Conservation (phyloP, 345 rosid species). For the Tarenaya hassleriana region DNA sequence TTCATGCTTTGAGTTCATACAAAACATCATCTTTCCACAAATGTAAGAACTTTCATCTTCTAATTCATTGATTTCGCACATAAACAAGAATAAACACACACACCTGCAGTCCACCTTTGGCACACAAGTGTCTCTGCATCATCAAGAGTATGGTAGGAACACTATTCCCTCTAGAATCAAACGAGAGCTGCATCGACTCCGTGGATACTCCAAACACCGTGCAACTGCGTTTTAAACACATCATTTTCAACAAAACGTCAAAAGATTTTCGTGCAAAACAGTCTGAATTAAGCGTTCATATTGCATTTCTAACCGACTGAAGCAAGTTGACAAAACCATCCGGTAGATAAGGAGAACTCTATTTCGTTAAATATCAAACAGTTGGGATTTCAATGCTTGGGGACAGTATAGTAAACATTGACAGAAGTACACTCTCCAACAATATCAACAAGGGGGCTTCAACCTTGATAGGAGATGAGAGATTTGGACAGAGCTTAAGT, state of each 20-base stretch:
- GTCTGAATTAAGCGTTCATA: too few relatives aligned
- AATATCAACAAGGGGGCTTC: not conserved
- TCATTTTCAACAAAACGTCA: too few relatives aligned
- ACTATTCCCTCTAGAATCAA: constrained; percentile 78
- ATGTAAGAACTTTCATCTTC: too few relatives aligned
- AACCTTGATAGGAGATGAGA: not conserved
- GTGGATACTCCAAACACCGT: constrained; percentile 95
- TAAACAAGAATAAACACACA: not conserved
- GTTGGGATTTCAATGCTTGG: not conserved
- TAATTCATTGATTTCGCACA: not conserved
- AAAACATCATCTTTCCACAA: too few relatives aligned
- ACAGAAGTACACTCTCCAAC: too few relatives aligned
- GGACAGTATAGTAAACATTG: not conserved
- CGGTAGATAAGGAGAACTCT: not conserved
- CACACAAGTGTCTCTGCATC: constrained; percentile 90
- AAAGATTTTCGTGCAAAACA: too few relatives aligned
- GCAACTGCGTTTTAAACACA: constrained; percentile 43
- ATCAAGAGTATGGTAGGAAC: constrained; percentile 87
- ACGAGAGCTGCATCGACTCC: constrained; percentile 93
- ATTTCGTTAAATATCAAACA: constrained; percentile 16
- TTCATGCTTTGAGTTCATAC: not conserved
- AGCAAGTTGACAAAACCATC: constrained; percentile 1
- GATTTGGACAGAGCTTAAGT: too few relatives aligned
- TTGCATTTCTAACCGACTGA: not conserved
- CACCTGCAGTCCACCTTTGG: constrained; percentile 76